phyloP scores from a whole-genome alignment of 768 basidiomycete species.

The Tulasnella sp. region DNA sequence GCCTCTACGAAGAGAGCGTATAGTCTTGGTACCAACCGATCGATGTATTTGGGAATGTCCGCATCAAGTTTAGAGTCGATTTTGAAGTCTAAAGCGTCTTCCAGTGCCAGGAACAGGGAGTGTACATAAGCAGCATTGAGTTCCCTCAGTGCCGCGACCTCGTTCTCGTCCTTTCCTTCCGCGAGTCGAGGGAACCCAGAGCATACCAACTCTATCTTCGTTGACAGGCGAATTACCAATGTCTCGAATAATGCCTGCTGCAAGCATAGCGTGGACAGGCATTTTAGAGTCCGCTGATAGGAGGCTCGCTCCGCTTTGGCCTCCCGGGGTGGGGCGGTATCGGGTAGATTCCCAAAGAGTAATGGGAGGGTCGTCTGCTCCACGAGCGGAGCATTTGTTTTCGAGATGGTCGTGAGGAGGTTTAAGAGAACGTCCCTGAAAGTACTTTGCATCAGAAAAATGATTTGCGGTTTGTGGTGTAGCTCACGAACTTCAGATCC shows the following conservation, averaged over 20 bases:
- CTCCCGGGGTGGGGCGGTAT: constrained; percentile 48
- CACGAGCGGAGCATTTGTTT: constrained; percentile 53
- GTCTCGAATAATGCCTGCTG: constrained; percentile 75
- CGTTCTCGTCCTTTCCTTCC: constrained; percentile 25
- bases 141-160: constrained; percentile 35
- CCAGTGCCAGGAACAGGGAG: constrained; percentile 65
- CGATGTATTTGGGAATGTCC: constrained; percentile 75
- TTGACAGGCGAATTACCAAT: constrained; percentile 65
- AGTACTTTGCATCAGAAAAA: not conserved
- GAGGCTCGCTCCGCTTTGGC: constrained; percentile 49
- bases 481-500: constrained; percentile 44
- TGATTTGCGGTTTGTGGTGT: not conserved
- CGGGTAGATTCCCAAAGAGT: constrained; percentile 69
- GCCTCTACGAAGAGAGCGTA: constrained; percentile 55
- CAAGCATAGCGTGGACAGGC: constrained; percentile 63
- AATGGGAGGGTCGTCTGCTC: constrained; percentile 70
- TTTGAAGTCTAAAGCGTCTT: constrained; percentile 51
- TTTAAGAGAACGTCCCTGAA: constrained; percentile 52
- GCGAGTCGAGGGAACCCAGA: constrained; percentile 32
- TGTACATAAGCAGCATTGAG: constrained; percentile 76
- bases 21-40: constrained; percentile 62
- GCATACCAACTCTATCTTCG: constrained; percentile 54
- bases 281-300: constrained; percentile 59
- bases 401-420: constrained; percentile 55
- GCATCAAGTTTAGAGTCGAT: constrained; percentile 41